Conservation (phyloP, 768 basidiomycete genomes). For the Collybiopsis confluens region DNA sequence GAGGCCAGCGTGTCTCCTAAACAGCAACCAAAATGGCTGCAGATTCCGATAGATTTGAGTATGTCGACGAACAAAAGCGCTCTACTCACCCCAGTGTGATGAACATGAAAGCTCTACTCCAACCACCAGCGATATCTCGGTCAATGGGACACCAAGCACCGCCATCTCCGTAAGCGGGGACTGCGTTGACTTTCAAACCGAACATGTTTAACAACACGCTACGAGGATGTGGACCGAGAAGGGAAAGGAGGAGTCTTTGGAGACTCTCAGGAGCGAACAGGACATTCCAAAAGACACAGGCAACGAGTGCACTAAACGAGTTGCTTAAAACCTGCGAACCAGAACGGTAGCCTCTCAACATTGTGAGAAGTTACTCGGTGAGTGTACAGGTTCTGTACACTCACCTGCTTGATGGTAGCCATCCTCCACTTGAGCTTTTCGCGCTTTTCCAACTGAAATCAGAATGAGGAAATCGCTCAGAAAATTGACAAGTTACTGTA, state of each 20-base stretch:
- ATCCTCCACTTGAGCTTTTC: constrained; percentile 74
- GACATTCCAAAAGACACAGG: constrained; percentile 60
- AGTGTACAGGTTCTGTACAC: no score
- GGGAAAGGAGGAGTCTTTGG: constrained; percentile 31
- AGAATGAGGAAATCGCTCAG: not conserved
- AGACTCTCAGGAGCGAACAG: constrained; percentile 40
- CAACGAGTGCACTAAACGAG: constrained; percentile 59
- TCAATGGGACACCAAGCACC: constrained; percentile 62
- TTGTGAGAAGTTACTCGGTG: no score
- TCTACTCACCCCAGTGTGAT: constrained; percentile 58
- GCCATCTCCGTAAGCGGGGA: constrained; percentile 22
- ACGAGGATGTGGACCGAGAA: constrained; percentile 16
- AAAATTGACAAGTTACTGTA: not conserved
- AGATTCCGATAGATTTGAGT: constrained; percentile 7
- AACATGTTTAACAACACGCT: constrained; percentile 3
- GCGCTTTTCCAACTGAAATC: constrained; percentile 62
- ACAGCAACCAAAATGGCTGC: constrained; percentile 83
- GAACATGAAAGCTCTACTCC: constrained; percentile 62
- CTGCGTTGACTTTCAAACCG: constrained; percentile 17
- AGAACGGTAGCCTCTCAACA: no score
- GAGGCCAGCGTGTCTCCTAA: constrained; percentile 91
- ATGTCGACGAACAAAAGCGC: not conserved
- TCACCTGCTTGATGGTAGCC: constrained; percentile 71
- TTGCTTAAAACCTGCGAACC: constrained; percentile 85
- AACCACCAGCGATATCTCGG: constrained; percentile 36